A percentile compares a stretch with the other conserved stretches of the same genome.
Conservation (phyloP, 225 moss, liverwort and hornwort genomes). For the Sphagnum contortum region DNA sequence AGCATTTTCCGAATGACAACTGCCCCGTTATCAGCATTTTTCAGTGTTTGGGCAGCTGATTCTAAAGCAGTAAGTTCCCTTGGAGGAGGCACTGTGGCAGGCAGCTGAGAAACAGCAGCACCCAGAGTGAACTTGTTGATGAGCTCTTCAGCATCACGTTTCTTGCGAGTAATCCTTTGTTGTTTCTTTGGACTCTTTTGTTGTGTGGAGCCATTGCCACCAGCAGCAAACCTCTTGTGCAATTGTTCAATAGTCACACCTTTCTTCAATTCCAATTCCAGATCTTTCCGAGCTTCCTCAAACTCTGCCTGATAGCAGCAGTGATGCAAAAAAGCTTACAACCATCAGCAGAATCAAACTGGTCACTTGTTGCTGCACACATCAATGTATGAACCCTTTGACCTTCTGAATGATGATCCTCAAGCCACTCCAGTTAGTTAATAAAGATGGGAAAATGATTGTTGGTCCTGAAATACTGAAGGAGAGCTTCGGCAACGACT, state of each 20-base stretch:
- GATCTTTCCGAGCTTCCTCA: conserved; percentile 19
- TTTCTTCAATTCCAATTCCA: conserved; percentile 11
- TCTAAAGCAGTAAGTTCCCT: conserved; percentile 60
- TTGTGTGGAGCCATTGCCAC: conserved; percentile 6
- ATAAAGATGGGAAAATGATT: too few species aligned
- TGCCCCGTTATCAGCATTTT: conserved; percentile 41
- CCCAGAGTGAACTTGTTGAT: conserved; percentile 33
- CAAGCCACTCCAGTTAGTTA: too few species aligned
- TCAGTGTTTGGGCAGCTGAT: conserved; percentile 42
- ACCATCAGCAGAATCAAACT: too few species aligned
- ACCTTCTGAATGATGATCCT: too few species aligned
- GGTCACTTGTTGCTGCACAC: too few species aligned
- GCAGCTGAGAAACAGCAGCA: conserved; percentile 16
- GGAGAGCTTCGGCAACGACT: too few species aligned
- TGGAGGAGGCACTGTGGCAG: conserved; percentile 24
- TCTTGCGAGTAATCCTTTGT: conserved; percentile 31
- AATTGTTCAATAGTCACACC: conserved; percentile 13
- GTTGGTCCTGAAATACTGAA: too few species aligned
- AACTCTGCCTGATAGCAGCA: conserved; percentile 11
- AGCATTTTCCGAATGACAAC: conserved; percentile 54
- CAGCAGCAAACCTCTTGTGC: conserved; percentile 10
- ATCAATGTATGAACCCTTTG: too few species aligned
- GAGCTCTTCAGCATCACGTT: conserved; percentile 55
- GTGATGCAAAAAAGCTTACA: neutral
- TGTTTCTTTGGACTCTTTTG: conserved; percentile 2